phyloP scores from a whole-genome alignment of 176 grass and related monocot genomes.

The Aechmea fasciata region DNA sequence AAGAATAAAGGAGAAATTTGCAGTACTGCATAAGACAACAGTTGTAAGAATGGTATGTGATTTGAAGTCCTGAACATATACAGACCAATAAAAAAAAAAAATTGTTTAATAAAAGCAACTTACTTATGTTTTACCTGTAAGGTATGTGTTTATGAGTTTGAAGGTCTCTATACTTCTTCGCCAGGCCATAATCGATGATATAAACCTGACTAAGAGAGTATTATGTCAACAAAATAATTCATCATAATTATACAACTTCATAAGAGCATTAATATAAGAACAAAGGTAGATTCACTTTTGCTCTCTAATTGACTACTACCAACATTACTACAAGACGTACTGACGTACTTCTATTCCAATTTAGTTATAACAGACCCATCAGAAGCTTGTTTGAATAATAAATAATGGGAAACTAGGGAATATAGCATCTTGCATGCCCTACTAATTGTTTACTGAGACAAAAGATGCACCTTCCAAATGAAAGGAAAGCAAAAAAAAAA shows the following conservation, averaged over 20 bases:
- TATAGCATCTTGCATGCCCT: too few species aligned
- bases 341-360: not conserved
- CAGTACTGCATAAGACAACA: too few species aligned
- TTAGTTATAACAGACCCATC: not conserved
- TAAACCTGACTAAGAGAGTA: conserved; percentile 45
- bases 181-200: conserved; percentile 92
- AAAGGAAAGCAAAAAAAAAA: too few species aligned
- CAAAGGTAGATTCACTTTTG: not conserved
- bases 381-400: too few species aligned
- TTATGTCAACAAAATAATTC: not conserved
- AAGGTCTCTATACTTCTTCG: conserved; percentile 91
- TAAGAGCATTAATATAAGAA: not conserved
- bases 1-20: too few species aligned
- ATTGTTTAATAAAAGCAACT: not conserved
- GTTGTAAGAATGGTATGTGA: too few species aligned
- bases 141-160: conserved; percentile 93
- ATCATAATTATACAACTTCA: not conserved
- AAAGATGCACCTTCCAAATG: too few species aligned
- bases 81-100: not conserved
- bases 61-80: too few species aligned
- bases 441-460: too few species aligned
- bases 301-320: too few species aligned
- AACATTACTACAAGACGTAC: too few species aligned
- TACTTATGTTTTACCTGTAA: conserved; percentile 53
- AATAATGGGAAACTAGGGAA: too few species aligned